Percentiles rank a stretch among this genome's conserved stretches.
phyloP scores from a whole-genome alignment of 202 grass and related monocot species.

The Schoenoplectus triqueter region DNA sequence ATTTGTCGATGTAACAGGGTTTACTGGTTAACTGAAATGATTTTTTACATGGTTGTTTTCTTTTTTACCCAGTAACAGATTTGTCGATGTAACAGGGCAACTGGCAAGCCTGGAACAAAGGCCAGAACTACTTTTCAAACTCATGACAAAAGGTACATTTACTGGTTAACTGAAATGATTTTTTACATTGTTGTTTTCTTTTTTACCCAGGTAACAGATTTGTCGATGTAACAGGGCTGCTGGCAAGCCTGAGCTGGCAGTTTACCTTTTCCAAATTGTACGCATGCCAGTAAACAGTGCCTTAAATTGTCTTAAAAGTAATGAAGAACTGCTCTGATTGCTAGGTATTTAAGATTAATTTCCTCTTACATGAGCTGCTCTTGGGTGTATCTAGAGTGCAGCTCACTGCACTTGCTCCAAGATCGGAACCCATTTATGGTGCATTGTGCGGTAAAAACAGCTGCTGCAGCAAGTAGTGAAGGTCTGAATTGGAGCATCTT shows the following conservation, averaged over 20 bases:
- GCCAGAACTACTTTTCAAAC: not conserved
- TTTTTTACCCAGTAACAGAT: not conserved
- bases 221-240: not conserved
- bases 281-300: not conserved
- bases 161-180: too few relatives aligned
- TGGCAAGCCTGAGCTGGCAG: not conserved
- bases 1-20: not conserved
- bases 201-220: not conserved
- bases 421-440: constrained; percentile 59
- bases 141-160: too few relatives aligned
- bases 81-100: not conserved
- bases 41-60: not conserved
- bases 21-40: too few relatives aligned
- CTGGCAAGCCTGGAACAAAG: not conserved
- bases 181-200: not conserved
- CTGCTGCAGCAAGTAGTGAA: constrained; percentile 71
- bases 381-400: constrained; percentile 73
- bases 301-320: not conserved
- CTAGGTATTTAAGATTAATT: not conserved
- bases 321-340: not conserved
- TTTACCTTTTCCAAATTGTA: not conserved
- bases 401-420: constrained; percentile 71
- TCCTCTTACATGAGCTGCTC: constrained; percentile 59
- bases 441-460: constrained; percentile 83
- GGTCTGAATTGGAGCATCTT: constrained; percentile 77